These are phyloP conservation scores for Blakeslea trispora DNA, from an alignment of 371 early-diverging fungal species.

Conservation along the genomic window DNA sequence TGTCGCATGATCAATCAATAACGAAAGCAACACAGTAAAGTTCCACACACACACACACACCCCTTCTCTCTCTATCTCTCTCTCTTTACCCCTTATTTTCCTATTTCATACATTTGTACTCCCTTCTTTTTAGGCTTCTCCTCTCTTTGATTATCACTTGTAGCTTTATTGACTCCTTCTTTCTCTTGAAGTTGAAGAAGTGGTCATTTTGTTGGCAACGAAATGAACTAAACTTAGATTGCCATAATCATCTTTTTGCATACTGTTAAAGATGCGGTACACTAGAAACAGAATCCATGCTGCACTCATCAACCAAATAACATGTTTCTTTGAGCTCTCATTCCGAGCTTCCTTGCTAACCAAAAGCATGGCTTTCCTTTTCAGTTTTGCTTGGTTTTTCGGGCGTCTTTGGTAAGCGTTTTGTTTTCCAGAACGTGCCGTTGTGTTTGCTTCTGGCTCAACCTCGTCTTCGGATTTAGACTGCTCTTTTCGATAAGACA, in stretches of 20 bases:
- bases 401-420: neutral
- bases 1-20: neutral
- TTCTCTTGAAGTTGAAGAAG: no score
- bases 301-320: neutral
- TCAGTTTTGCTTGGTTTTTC: neutral
- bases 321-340: neutral
- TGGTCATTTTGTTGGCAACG: constrained; percentile 7
- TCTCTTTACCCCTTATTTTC: neutral
- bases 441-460: neutral
- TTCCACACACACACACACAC: no score
- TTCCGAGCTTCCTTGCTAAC: neutral
- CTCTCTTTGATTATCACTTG: no score
- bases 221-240: constrained; percentile 26
- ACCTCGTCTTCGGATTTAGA: no score
- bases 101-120: no score
- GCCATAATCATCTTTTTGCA: constrained; percentile 12
- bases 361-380: neutral
- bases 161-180: constrained; percentile 1
- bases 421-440: neutral
- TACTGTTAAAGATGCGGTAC: constrained; percentile 8
- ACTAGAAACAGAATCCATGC: constrained; percentile 19
- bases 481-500: constrained; percentile 1
- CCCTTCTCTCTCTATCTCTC: no score
- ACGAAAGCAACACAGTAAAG: no score
- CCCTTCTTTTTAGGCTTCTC: neutral